Base-by-base conservation (phyloP, 257 asterid genomes). In the Craterostigma plantagineum region DNA sequence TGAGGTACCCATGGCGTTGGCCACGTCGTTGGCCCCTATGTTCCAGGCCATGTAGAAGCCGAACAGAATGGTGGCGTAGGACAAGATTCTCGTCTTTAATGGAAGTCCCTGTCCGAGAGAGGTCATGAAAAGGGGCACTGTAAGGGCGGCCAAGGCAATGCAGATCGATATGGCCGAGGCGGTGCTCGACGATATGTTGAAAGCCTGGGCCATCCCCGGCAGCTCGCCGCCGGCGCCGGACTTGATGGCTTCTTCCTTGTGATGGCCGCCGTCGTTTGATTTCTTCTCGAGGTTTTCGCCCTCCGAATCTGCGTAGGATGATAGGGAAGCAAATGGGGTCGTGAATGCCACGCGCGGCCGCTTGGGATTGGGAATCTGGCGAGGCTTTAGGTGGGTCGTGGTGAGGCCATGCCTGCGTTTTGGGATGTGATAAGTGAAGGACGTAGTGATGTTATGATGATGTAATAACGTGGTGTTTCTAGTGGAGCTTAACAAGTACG, bases 21-120 rank as follows among this genome's bases (percentile, higher is more conserved):
- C 94, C 60, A 86, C 97, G 48, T 86, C 97, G 44, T 86, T 86
- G 4, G 97, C 97, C 41, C 97, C 97, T 14, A 86, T 86, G 16
- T 78, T 86, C 97, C 97, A 86, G 4, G 97, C 94, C 97, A 86
- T 86, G 70, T 86, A 86, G 61, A 86, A 86, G 0, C 97, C 97
- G 48, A 66, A 73, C 61, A 86, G 43, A 6, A 86, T 70, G 35
- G 97, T 81, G 0, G 51, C 64, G 57, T 86, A 86, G 0, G 97
- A 75, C 35, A 86, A 43, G 8, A 56, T 34, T 43, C 64, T 66
- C 4, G 67, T 72, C 81, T 73, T 78, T 10, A 81, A 36, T 0
- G 60, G 57, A 37, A 79, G 33, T 0, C 77, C 87, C 60, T 46
- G 76, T 35, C 77, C 81, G 18, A 86, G 30, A 8, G 94, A 73